phyloP scores from a whole-genome alignment of 441 rosid species.

The Theobroma grandiflorum region DNA sequence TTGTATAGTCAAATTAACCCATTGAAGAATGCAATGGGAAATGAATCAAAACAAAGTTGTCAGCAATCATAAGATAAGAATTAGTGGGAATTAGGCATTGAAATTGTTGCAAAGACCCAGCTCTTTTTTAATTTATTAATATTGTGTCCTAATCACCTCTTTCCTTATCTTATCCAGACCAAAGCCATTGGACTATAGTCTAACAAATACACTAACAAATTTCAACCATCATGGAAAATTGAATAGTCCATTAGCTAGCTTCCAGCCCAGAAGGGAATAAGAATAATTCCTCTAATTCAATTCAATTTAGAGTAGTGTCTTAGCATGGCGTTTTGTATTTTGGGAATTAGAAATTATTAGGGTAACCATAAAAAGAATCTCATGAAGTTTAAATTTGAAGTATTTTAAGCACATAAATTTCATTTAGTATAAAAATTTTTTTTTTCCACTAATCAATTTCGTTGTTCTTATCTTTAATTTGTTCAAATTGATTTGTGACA shows the following conservation, averaged over 20 bases:
- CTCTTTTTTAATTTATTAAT: not conserved
- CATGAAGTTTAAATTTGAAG: no score
- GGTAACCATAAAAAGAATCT: no score
- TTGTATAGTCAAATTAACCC: not conserved
- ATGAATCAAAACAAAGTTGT: slow-evolving; percentile 35
- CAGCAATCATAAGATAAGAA: slow-evolving; percentile 22
- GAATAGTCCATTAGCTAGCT: not conserved
- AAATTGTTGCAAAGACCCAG: slow-evolving; percentile 20
- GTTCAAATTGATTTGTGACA: no score
- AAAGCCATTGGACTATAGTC: slow-evolving; percentile 17
- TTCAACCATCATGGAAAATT: not conserved
- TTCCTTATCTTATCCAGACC: slow-evolving; percentile 26
- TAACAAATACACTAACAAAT: not conserved
- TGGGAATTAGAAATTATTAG: not conserved
- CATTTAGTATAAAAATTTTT: no score
- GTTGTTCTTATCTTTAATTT: no score
- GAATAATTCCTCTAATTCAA: not conserved
- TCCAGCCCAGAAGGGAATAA: not conserved
- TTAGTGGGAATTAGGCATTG: slow-evolving; percentile 30
- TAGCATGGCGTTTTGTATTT: not conserved
- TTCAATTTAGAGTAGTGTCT: not conserved
- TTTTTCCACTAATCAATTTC: no score
- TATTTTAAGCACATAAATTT: no score
- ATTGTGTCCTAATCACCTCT: slow-evolving; percentile 32
- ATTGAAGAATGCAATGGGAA: slow-evolving; percentile 23